These are phyloP conservation scores for Ceratobasidium sp. DNA, from an alignment of 1,284 basidiomycete genomes.

Conservation along the genomic window DNA sequence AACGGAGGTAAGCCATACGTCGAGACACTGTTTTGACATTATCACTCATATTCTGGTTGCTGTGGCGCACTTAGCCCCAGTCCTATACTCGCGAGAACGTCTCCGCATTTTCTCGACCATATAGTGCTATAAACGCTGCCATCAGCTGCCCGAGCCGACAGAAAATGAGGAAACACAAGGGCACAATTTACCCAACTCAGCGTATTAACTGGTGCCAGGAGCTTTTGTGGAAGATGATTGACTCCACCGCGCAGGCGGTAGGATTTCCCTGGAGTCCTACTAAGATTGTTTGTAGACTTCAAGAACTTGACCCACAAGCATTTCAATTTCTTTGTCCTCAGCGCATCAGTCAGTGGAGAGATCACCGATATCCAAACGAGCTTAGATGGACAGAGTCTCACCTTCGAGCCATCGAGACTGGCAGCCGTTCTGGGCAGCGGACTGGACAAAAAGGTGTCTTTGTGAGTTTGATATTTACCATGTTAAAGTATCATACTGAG, in stretches of 20 bases:
- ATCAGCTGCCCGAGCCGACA: too few species aligned
- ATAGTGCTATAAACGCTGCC: too few species aligned
- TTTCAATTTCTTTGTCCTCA: slow-evolving; percentile 14
- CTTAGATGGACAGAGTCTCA: slow-evolving; percentile 12
- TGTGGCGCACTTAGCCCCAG: too few species aligned
- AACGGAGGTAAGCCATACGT: too few species aligned
- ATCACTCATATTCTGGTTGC: too few species aligned
- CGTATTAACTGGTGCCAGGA: too few species aligned
- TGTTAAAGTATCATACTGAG: neutral
- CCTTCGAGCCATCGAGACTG: slow-evolving; percentile 2
- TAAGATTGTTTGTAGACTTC: neutral
- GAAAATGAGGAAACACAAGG: too few species aligned
- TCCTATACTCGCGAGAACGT: too few species aligned
- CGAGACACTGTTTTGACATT: too few species aligned
- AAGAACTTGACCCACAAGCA: neutral
- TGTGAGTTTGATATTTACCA: neutral
- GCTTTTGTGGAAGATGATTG: neutral
- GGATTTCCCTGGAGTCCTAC: slow-evolving; percentile 14
- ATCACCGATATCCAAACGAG: neutral
- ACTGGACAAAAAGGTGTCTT: neutral
- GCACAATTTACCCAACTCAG: too few species aligned
- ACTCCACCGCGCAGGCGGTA: neutral
- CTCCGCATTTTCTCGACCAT: too few species aligned
- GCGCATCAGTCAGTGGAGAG: slow-evolving; percentile 19
- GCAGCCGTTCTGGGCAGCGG: neutral